Evolutionary conservation across 768 basidiomycete species (phyloP), one percentile per base, ranked within the genome.

Genomic region (Cystobasidiopsis lactophilus): DNA sequence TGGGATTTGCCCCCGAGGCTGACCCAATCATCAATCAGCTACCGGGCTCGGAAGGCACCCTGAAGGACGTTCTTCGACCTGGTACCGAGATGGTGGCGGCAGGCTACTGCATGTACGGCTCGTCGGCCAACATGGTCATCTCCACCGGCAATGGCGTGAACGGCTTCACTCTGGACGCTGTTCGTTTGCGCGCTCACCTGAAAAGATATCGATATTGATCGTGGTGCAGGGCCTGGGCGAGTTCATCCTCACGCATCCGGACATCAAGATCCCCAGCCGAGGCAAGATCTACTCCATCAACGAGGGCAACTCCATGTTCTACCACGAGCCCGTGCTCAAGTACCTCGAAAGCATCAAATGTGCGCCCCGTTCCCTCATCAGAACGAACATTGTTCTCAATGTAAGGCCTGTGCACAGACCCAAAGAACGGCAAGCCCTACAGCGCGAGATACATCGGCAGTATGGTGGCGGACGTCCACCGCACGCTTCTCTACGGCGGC

Each of bases 231-330:
- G 86, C 5, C 75, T 98, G 14, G 93, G 93, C 61, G 93, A 98
- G 71, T 98, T 96, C 69, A 93, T 98, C 65, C 77, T 96, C 53
- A 98, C 93, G 29, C 93, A 98, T 70, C 91, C 91, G 24, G 78
- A 95, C 63, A 98, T 98, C 69, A 76, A 77, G 68, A 85, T 98
- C 58, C 93, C 93, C 5, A 59, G 77, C 10, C 79, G 93, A 47
- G 93, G 93, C 59, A 96, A 96, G 71, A 98, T 98, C 64, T 98
- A 98, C 71, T 95, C 89, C 2, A 91, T 96, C 74, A 98, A 98
- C 67, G 93, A 98, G 70, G 93, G 93, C 56, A 98, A 98, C 71
- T 76, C 86, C 30, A 73, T 85, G 74, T 89, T 89, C 70, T 96
- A 93, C 72, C 71, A 88, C 67, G 68, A 75, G 44, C 86, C 82